Percentiles rank a stretch among this genome's conserved stretches.
Evolutionary conservation across 2,329 filamentous ascomycete genomes (phyloP).

Genomic region (Zymoseptoria crescenta): DNA sequence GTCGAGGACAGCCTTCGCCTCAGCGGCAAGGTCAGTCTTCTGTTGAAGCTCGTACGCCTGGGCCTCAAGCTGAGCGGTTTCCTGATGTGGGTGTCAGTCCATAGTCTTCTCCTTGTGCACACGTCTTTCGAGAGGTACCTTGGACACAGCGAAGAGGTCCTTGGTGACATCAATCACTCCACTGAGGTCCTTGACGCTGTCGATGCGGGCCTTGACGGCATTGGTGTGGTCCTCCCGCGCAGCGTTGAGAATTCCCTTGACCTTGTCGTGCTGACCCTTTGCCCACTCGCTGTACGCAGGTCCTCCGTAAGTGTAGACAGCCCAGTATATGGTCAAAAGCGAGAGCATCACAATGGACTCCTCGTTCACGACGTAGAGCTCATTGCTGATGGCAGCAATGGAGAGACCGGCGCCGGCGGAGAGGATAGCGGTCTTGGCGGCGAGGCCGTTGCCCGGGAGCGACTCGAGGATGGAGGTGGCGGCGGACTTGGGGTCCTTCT

Average conservation of each 20-base stretch:
- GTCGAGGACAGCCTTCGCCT: conserved; percentile 93
- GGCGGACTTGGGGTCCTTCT: conserved; percentile 91
- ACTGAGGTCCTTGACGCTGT: conserved; percentile 88
- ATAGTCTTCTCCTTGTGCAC: neutral
- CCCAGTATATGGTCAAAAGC: conserved; percentile 86
- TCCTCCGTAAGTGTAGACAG: conserved; percentile 86
- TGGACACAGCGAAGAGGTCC: conserved; percentile 93
- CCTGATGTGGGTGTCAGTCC: conserved; percentile 46
- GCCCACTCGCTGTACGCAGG: conserved; percentile 92
- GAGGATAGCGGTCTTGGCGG: conserved; percentile 95
- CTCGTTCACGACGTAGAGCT: conserved; percentile 99
- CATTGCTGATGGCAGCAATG: conserved; percentile 95
- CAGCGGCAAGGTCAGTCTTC: conserved; percentile 79
- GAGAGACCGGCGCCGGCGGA: conserved; percentile 85
- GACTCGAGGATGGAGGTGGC: conserved; percentile 91
- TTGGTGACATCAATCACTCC: conserved; percentile 96
- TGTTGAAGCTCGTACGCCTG: conserved; percentile 97
- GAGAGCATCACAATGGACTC: conserved; percentile 92
- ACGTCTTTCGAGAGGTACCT: conserved; percentile 51
- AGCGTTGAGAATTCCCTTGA: conserved; percentile 89
- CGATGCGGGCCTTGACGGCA: conserved; percentile 90
- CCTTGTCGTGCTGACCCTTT: conserved; percentile 78
- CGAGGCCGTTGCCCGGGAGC: conserved; percentile 81
- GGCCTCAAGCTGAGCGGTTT: conserved; percentile 93
- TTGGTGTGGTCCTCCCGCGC: conserved; percentile 90